Base-by-base conservation (phyloP, 495 filamentous ascomycete species). In the Penicillium macrosclerotiorum region DNA sequence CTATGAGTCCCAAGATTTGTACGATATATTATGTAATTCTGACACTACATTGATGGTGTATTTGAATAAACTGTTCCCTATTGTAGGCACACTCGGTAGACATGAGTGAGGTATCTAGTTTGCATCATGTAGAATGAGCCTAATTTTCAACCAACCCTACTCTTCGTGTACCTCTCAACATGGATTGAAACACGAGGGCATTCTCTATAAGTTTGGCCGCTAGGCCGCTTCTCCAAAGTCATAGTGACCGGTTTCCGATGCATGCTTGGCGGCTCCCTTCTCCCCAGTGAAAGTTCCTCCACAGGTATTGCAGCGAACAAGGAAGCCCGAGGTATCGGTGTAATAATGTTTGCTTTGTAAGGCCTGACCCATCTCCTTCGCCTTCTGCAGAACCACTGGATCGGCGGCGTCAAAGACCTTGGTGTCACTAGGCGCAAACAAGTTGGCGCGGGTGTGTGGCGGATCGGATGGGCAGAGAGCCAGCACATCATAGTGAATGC, bases 401-500 rank as follows among this genome's bases (percentile, higher is more conserved):
- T 95, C 85, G 8, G 71, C 69, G 0, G 80, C 73, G 23, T 84
- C 75, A 71, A 95, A 98, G 6, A 89, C 77, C 35, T 88, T 87
- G 18, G 82, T 78, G 54, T 98, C 93, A 40, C 83, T 78, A 16
- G 90, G 81, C 4, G 88, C 74, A 8, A 81, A 76, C 9, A 77
- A 69, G 46, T 80, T 72, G 8, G 84, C 71, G 46, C 74, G 74
- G 32, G 67, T 72, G 38, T 76, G 72, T 6, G 78, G 77, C 17
- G 79, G 75, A 47, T 81, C 78, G 11, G 76, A 79, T 1, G 85
- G 84, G 8, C 77, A 80, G 54, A 94, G 75, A 0, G 86, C 88
- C 38, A 96, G 81, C n/a, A 86, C 82, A 63, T 98, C 93, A 63
- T 98, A 98, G 58, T 98, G 93, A 41, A 97, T 92, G 0, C 90